phyloP scores from a whole-genome alignment of 2,329 filamentous ascomycete genomes.

The Apiospora pterosperma region DNA sequence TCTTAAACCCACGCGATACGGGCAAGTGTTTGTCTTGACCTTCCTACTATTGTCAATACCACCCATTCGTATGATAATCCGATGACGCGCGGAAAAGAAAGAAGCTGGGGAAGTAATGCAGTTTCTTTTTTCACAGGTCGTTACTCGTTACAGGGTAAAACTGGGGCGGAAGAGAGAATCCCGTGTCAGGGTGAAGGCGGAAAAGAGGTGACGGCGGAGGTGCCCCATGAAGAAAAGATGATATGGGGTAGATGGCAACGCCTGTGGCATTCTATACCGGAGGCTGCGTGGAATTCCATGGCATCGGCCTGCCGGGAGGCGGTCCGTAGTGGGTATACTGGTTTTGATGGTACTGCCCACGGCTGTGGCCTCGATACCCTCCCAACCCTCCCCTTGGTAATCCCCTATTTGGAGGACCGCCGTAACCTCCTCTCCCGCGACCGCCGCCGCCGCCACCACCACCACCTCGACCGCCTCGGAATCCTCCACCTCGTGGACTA shows the following conservation, averaged over 20 bases:
- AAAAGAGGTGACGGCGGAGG: background rate
- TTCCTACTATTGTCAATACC: background rate
- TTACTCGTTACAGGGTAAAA: background rate
- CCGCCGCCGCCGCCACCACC: conserved; percentile 9
- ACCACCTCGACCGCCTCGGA: conserved; percentile 23
- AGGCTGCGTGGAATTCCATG: conserved; percentile 9
- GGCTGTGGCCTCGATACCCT: conserved; percentile 17
- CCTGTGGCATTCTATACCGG: background rate
- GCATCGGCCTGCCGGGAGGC: background rate
- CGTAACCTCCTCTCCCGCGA: conserved; percentile 15
- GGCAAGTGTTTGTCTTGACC: background rate
- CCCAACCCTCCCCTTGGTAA: conserved; percentile 20
- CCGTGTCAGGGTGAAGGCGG: background rate
- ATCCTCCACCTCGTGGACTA: conserved; percentile 15
- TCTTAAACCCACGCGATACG: background rate
- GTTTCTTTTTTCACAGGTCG: background rate
- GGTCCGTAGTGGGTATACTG: background rate
- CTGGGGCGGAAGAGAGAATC: background rate
- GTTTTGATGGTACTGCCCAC: background rate
- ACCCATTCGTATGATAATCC: background rate
- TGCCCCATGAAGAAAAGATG: background rate
- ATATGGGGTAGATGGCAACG: background rate
- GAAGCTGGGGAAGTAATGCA: background rate
- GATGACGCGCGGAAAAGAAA: no score
- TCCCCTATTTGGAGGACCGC: conserved; percentile 1